These are phyloP conservation scores for Hirsutella minnesotensis DNA, from an alignment of 2,329 filamentous ascomycete species.

Conservation along the genomic window DNA sequence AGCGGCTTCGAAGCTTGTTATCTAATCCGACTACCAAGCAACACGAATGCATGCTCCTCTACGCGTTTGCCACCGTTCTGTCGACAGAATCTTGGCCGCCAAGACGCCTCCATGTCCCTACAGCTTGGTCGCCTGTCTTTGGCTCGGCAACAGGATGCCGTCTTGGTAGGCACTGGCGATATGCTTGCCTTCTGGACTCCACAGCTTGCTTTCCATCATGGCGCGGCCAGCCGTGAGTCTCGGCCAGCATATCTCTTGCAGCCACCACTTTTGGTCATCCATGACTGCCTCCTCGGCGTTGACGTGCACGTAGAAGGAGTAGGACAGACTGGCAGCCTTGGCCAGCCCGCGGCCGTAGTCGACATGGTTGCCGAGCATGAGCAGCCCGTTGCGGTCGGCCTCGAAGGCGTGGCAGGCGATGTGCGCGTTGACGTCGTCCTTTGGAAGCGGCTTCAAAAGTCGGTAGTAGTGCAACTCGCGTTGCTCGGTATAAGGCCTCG, in stretches of 20 bases:
- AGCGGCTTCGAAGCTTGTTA: too few species aligned
- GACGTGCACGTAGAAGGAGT: conserved; percentile 40
- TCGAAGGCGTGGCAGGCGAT: conserved; percentile 37
- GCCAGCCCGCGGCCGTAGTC: conserved; percentile 31
- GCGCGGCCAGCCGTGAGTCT: conserved; percentile 32
- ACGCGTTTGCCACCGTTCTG: too few species aligned
- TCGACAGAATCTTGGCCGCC: too few species aligned
- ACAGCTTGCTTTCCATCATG: conserved; percentile 37
- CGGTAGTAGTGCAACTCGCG: conserved; percentile 39
- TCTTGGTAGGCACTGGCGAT: conserved; percentile 45
- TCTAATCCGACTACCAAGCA: too few species aligned
- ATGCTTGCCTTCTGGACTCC: conserved; percentile 40
- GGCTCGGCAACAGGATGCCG: conserved; percentile 26
- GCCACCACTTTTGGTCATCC: conserved; percentile 36
- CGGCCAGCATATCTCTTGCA: conserved; percentile 39
- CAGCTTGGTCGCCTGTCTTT: conserved; percentile 7
- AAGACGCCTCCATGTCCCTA: too few species aligned
- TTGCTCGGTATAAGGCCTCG: conserved; percentile 28
- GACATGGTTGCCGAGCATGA: conserved; percentile 37
- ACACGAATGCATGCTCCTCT: too few species aligned
- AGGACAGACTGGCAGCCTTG: conserved; percentile 34
- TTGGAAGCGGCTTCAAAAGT: conserved; percentile 29
- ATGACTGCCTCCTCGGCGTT: conserved; percentile 36
- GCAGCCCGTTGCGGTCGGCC: conserved; percentile 40
- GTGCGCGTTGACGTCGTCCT: conserved; percentile 29